Percentiles rank a stretch among this genome's conserved stretches.
These are phyloP conservation scores for Aspergillus pseudoviridinutans DNA, from an alignment of 2,329 filamentous ascomycete genomes.

Conservation along the genomic window DNA sequence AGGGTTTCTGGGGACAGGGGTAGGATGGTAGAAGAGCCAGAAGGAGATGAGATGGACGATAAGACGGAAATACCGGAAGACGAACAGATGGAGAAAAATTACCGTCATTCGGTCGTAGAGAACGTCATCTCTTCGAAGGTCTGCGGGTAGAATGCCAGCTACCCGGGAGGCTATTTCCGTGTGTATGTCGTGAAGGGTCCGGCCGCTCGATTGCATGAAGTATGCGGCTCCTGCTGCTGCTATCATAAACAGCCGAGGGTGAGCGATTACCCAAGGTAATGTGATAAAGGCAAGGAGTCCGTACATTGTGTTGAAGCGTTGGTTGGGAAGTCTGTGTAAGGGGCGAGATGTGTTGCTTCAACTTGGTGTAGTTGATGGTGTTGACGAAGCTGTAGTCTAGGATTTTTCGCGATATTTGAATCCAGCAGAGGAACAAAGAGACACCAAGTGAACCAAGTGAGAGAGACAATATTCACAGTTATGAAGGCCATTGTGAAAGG, in stretches of 20 bases:
- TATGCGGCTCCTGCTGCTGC: neutral
- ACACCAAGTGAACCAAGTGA: too few species aligned
- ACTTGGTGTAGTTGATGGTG: neutral
- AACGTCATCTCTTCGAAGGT: neutral
- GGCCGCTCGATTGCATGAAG: neutral
- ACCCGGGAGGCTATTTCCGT: neutral
- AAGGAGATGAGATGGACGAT: constrained; percentile 43
- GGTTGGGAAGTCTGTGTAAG: neutral
- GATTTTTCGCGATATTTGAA: neutral
- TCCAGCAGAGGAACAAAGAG: neutral
- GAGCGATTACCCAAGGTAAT: neutral
- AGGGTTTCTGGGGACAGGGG: constrained; percentile 23
- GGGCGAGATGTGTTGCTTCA: neutral
- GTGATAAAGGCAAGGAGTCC: neutral
- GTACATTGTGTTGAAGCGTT: neutral
- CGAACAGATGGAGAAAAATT: constrained; percentile 36
- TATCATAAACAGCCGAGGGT: neutral
- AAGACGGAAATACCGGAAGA: constrained; percentile 47
- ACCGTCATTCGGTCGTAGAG: neutral
- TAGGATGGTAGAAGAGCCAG: constrained; percentile 38
- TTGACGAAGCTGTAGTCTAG: neutral
- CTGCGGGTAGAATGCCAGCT: neutral
- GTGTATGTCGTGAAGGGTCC: neutral
- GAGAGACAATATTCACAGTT: neutral
- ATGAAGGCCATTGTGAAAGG: neutral